phyloP scores from a whole-genome alignment of 2,329 filamentous ascomycete genomes.

The Escovopsis weberi region DNA sequence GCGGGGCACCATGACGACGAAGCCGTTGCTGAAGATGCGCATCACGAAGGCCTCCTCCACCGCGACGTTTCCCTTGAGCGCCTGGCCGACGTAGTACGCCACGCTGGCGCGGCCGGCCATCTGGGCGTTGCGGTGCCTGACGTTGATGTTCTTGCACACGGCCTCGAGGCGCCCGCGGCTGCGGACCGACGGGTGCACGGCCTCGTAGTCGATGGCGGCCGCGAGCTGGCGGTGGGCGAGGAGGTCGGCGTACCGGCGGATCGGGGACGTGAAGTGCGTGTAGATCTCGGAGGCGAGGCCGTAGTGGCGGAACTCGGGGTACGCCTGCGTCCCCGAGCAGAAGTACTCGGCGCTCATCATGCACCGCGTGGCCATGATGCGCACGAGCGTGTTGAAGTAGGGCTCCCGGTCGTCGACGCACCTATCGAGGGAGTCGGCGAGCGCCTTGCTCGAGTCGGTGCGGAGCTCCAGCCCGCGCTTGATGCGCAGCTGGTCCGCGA shows the following conservation, averaged over 20 bases:
- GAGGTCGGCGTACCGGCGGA: conserved; percentile 93
- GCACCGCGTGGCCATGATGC: conserved; percentile 94
- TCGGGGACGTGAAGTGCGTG: conserved; percentile 96
- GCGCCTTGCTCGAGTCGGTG: conserved; percentile 77
- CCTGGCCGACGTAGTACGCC: conserved; percentile 96
- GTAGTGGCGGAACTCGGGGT: conserved; percentile 93
- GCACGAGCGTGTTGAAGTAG: conserved; percentile 96
- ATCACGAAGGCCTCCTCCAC: conserved; percentile 85
- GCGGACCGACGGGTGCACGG: conserved; percentile 66
- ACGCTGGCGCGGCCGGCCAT: conserved; percentile 87
- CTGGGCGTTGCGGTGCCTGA: conserved; percentile 92
- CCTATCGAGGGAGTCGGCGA: conserved; percentile 79
- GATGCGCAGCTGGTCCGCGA: conserved; percentile 77
- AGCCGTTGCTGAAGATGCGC: conserved; percentile 93
- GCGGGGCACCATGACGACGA: conserved; percentile 87
- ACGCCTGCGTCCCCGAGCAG: conserved; percentile 81
- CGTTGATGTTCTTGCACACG: conserved; percentile 97
- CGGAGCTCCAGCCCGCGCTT: conserved; percentile 70
- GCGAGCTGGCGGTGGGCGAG: conserved; percentile 89
- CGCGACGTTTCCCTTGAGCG: conserved; percentile 64
- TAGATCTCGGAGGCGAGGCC: conserved; percentile 94
- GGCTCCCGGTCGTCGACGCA: conserved; percentile 71
- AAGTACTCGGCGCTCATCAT: conserved; percentile 99
- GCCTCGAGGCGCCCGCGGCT: conserved; percentile 76
- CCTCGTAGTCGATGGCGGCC: conserved; percentile 85